These are phyloP conservation scores for Nicotiana tabacum DNA, from an alignment of 257 asterid species.

Conservation along the genomic window DNA sequence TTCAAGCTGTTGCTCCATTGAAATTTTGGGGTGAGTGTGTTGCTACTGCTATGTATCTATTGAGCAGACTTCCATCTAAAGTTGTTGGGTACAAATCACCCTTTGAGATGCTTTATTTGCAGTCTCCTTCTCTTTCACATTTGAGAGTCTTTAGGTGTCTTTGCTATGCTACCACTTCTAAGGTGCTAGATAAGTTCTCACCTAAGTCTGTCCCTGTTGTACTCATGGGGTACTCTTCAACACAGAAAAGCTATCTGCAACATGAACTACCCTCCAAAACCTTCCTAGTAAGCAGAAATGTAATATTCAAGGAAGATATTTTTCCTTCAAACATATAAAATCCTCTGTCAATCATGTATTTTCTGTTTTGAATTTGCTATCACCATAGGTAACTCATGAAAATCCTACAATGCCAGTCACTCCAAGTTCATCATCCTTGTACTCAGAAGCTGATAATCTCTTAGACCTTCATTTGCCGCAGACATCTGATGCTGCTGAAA, in stretches of 20 bases:
- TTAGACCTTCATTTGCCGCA: too few relatives aligned
- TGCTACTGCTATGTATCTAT: neutral
- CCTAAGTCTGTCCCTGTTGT: neutral
- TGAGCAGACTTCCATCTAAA: neutral
- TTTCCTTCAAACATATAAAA: neutral
- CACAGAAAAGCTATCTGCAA: neutral
- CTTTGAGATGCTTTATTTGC: neutral
- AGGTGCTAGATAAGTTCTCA: neutral
- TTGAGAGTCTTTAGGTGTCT: neutral
- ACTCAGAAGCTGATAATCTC: too few relatives aligned
- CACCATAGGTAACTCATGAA: too few relatives aligned
- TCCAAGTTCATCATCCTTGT: too few relatives aligned
- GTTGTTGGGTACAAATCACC: neutral
- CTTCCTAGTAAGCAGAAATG: neutral
- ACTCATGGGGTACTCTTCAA: neutral
- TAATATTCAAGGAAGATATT: neutral
- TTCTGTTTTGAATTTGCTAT: too few relatives aligned
- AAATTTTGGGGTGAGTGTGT: neutral
- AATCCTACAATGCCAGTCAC: too few relatives aligned
- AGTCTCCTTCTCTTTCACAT: neutral
- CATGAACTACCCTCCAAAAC: neutral
- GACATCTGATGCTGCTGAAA: too few relatives aligned
- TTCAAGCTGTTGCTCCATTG: too few relatives aligned
- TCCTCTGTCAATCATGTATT: too few relatives aligned
- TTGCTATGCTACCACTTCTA: neutral